Evolutionary conservation across 805 yeast species (phyloP), one percentile per base, ranked within the genome.

Genomic region (Wickerhamiella sorbophila): DNA sequence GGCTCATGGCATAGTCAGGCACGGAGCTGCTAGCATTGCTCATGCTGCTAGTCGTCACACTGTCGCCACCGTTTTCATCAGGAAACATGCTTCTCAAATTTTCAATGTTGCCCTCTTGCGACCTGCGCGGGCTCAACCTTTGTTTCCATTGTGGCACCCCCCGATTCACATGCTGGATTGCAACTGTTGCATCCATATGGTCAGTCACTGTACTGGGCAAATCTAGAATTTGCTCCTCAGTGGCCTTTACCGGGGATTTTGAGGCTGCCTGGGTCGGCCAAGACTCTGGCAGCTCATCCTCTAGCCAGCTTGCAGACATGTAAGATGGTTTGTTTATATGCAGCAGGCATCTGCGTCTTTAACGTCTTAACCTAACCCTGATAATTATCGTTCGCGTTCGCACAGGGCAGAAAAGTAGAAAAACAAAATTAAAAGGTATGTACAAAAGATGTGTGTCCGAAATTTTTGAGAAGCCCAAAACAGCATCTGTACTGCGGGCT

Each of bases 221-320:
- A 42, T 34, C 2, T 43, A 37, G 16, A 29, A 40, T 21, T 35
- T 41, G 20, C 6, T 21, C 36, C 18, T 24, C 36, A 3, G 16
- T 16, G 6, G 29, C 26, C 8, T 35, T 29, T 2, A 41, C 33
- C 33, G 44, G 50, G 46, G 51, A 10, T 49, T 49, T 2, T 49
- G 52, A 22, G 18, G 45, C 17, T 35, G 20, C 37, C 14, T 41
- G 39, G 12, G 43, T 31, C 6, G 53, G 53, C 53, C 53, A 49
- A 20, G 42, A 49, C 5, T 31, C 46, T 4, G 53, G 53, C 32
- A 48, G 39, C 24, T 48, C 53, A 15, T 44, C 43, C 26, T 46
- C 40, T 19, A 49, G 35, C 53, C 53, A 49, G 29, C 12, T 12
- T 12, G 29, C 29, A 8, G 29, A 24, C 29, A 24, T 24, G 29